These are phyloP conservation scores for Pseudovirgaria hyperparasitica DNA, from an alignment of 2,329 filamentous ascomycete species.

Conservation along the genomic window DNA sequence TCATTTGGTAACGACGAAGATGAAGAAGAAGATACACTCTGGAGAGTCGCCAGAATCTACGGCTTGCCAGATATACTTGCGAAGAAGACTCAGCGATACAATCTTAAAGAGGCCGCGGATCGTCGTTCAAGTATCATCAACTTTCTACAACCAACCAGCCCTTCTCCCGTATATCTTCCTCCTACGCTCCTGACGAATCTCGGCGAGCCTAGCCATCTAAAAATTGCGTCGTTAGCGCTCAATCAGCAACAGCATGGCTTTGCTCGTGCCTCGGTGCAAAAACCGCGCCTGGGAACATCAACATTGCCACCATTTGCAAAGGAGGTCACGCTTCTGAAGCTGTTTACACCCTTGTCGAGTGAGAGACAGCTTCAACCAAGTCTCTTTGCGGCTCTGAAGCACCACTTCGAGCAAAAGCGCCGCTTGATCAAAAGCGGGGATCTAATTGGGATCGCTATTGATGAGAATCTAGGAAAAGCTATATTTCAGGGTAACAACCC, in stretches of 20 bases:
- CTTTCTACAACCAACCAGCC: conserved; percentile 13
- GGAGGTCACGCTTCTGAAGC: conserved; percentile 78
- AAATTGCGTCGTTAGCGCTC: conserved; percentile 56
- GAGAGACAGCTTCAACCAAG: conserved; percentile 77
- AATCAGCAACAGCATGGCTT: conserved; percentile 26
- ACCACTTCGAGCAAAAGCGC: conserved; percentile 72
- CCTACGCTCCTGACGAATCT: conserved; percentile 81
- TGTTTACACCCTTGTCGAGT: conserved; percentile 78
- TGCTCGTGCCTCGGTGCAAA: conserved; percentile 24
- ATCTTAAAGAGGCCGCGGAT: conserved; percentile 32
- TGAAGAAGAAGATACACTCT: conserved; percentile 49
- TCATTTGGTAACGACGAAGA: conserved; percentile 52
- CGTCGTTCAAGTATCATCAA: conserved; percentile 40
- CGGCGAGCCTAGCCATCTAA: conserved; percentile 63
- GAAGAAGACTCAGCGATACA: conserved; percentile 41
- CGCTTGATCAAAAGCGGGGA: conserved; percentile 79
- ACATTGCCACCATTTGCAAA: conserved; percentile 48
- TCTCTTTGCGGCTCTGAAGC: conserved; percentile 74
- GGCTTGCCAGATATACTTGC: conserved; percentile 65
- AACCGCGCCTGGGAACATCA: conserved; percentile 29
- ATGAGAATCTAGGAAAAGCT: conserved; percentile 70
- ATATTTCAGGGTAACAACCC: conserved; percentile 59
- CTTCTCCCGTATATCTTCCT: conserved; percentile 54
- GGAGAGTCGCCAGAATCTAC: conserved; percentile 80
- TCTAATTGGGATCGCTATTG: conserved; percentile 76